Evolutionary conservation across 139 green algal genomes (phyloP), one percentile per base, ranked within the genome.

Genomic region (Microglena sp.): DNA sequence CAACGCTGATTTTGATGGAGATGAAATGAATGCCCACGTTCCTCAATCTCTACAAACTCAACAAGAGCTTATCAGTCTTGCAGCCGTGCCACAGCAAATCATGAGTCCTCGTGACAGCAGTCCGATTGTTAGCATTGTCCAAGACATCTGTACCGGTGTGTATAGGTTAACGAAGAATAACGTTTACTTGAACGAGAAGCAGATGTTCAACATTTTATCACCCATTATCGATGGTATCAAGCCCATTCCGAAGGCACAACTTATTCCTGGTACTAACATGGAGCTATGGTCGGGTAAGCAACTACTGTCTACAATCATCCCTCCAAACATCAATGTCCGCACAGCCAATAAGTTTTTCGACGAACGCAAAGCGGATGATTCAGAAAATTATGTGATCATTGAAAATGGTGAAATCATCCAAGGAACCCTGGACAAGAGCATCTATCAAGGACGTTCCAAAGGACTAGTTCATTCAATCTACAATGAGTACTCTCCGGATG

Each of bases 21-120:
- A 98, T 72, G 92, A 98, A 79, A 98, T 98, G 92, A 98, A 98
- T 85, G 96, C 97, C 92, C 92, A 97, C 78, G 81, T 97, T 11
- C 44, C 70, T 45, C 70, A 77, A 32, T 84, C 75, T 24, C 84
- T 85, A 5, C 90, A 96, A 78, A 89, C 88, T 27, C 77, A 80
- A 0, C 87, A 91, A 3, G 92, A 97, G 77, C 84, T 89, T 24
- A 69, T 73, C 33, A 78, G 96, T 68, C 90, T 98, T 55, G 97
- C 97, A 92, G 85, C 90, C 70, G 92, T 97, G 67, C 87, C 89
- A 2, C 78, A 83, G 45, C 95, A 93, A 80, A 95, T 98, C 64
- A 88, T 98, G 26, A 94, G 84, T 0, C 87, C 92, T 30, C 92
- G 97, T 79, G 77, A 77, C 60, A 43, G 34, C 81, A 92, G 91